Evolutionary conservation across 2,329 filamentous ascomycete species (phyloP), one percentile per base, ranked within the genome.

Genomic region (Fusarium guadeloupense): DNA sequence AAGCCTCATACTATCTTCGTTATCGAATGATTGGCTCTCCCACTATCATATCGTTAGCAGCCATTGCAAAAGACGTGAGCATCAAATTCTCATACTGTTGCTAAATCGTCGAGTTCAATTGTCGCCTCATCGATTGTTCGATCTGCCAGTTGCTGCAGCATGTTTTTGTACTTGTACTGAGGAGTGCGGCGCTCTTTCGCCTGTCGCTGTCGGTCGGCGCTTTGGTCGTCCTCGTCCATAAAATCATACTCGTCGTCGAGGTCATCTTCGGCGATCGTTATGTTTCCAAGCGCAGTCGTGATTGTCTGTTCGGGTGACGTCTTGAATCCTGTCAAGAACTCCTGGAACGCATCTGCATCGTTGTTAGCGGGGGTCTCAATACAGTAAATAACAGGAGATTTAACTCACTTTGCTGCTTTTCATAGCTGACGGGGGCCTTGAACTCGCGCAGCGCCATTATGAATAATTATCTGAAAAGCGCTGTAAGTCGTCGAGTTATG

Each of bases 231-330:
- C 69, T 93, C 90, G 73, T 96, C 92, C 87, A 96, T 92, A 72
- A 96, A 91, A 71, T 97, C 93, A 75, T 97, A 92, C 70, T 97
- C 92, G 71, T 97, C 93, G 76, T 89, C 93, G 35, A 91, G 83
- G 68, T 90, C 90, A 77, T 96, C 90, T 72, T 92, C 93, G 74
- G 93, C 90, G 64, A 99, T 90, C 71, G 90, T 90, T 70, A 99
- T 87, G 66, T 89, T 88, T 68, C 92, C 88, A 41, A 99, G 84
- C 38, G 93, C 93, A 74, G 93, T 89, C 33, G 91, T 88, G 66
- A 96, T 87, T 56, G 89, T 85, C 56, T 83, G 85, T 76, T 83
- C 86, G 52, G 80, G 90, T 72, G 83, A 88, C 50, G 89, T 89
- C 80, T 99, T 98, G 87, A 96, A 99, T 62, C 88, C 87, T 69